phyloP scores from a whole-genome alignment of 371 early-diverging fungal species.

The Sporodiniella umbellata region DNA sequence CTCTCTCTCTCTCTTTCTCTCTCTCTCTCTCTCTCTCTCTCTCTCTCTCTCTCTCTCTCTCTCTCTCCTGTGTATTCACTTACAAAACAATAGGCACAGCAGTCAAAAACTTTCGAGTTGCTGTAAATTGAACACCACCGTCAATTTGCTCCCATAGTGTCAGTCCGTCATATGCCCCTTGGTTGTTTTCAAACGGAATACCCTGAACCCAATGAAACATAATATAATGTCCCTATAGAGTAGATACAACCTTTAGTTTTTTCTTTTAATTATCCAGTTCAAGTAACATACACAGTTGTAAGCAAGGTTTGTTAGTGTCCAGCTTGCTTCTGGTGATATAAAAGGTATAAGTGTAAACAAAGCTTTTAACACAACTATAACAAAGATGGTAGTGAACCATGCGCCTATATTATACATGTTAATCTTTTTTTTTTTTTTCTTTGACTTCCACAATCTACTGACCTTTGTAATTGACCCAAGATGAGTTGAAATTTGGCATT shows the following conservation, averaged over 20 bases:
- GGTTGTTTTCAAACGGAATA: slow-evolving; percentile 91
- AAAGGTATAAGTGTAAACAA: slow-evolving; percentile 86
- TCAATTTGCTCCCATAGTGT: slow-evolving; percentile 99
- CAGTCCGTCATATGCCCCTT: slow-evolving; percentile 91
- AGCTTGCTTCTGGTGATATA: slow-evolving; percentile 85
- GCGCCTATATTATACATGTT: slow-evolving; percentile 62
- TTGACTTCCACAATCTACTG: slow-evolving; percentile 3
- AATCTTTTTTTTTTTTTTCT: neutral
- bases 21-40: neutral
- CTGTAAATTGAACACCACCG: slow-evolving; percentile 94
- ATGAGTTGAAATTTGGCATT: slow-evolving; percentile 65
- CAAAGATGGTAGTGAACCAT: slow-evolving; percentile 83
- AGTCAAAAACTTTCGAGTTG: slow-evolving; percentile 93
- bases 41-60: neutral
- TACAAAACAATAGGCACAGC: slow-evolving; percentile 92
- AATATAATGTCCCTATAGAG: slow-evolving; percentile 80
- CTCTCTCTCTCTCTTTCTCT: neutral
- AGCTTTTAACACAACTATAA: slow-evolving; percentile 79
- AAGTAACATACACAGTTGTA: slow-evolving; percentile 79
- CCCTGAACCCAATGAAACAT: slow-evolving; percentile 97
- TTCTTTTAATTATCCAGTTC: neutral
- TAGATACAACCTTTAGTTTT: neutral
- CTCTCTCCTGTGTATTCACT: slow-evolving; percentile 22
- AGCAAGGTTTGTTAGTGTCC: slow-evolving; percentile 92
- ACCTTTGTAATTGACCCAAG: slow-evolving; percentile 73